These are phyloP conservation scores for Gossypium sturtianum DNA, from an alignment of 345 rosid genomes.

Conservation along the genomic window DNA sequence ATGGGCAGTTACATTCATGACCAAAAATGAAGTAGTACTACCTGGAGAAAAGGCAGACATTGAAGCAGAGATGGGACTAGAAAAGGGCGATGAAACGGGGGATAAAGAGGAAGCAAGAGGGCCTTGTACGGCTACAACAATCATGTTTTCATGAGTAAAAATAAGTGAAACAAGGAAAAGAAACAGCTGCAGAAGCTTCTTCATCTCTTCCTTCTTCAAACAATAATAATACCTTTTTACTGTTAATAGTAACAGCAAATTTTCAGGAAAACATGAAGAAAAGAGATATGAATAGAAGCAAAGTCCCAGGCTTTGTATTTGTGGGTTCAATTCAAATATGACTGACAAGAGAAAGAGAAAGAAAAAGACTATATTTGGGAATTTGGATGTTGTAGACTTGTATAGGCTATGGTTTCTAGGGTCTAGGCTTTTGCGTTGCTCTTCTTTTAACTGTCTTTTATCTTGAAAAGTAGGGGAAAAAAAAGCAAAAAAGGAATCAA, in stretches of 20 bases:
- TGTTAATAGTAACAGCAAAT: not conserved
- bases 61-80: slow-evolving; percentile 33
- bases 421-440: not conserved
- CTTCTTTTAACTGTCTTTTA: not conserved
- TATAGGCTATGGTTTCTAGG: slow-evolving; percentile 4
- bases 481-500: slow-evolving; percentile 12
- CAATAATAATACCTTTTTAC: not conserved
- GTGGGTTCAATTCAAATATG: slow-evolving; percentile 18
- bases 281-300: slow-evolving; percentile 6
- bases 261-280: slow-evolving; percentile 22
- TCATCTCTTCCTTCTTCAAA: slow-evolving; percentile 24
- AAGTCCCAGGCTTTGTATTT: not conserved
- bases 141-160: slow-evolving; percentile 35
- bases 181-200: slow-evolving; percentile 30
- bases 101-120: not conserved
- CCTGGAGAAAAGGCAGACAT: slow-evolving; percentile 64
- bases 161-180: slow-evolving; percentile 32
- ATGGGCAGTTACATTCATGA: not conserved
- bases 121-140: slow-evolving; percentile 26
- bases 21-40: slow-evolving; percentile 6
- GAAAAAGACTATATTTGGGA: not conserved
- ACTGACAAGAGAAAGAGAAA: not conserved
- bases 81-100: slow-evolving; percentile 33
- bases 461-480: not conserved
- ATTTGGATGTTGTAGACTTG: not conserved